Evolutionary conservation across 140 eudicot genomes (phyloP).

Genomic region (Senecio squalidus): DNA sequence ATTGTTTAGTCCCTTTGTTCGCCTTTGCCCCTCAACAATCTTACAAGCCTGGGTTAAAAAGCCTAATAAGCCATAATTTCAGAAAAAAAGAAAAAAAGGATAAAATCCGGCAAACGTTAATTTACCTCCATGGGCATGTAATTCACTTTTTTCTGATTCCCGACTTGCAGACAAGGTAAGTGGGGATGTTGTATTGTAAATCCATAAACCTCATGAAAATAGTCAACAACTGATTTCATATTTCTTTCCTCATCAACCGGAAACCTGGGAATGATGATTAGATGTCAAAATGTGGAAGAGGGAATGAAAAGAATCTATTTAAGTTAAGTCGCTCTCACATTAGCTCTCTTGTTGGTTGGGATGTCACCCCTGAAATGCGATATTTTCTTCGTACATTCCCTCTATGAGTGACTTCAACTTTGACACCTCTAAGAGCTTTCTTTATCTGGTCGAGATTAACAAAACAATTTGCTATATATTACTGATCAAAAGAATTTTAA

Average conservation of each 20-base stretch:
- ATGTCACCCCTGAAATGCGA: constrained; percentile 65
- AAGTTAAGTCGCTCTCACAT: constrained; percentile 39
- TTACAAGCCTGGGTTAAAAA: constrained; percentile 52
- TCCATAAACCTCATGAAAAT: constrained; percentile 66
- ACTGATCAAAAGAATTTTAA: not conserved
- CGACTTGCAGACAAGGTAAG: constrained; percentile 69
- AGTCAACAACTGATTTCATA: constrained; percentile 73
- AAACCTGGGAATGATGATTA: constrained; percentile 33
- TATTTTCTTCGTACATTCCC: constrained; percentile 63
- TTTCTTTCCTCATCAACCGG: constrained; percentile 66
- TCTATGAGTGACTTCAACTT: constrained; percentile 81
- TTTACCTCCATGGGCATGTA: constrained; percentile 81
- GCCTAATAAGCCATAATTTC: not conserved
- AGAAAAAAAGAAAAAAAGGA: not conserved
- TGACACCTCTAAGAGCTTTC: constrained; percentile 70
- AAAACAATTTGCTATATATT: not conserved
- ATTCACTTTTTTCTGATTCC: constrained; percentile 53
- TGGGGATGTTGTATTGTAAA: constrained; percentile 60
- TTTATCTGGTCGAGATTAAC: constrained; percentile 38
- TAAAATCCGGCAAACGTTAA: not conserved
- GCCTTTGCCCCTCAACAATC: constrained; percentile 76
- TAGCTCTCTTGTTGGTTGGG: constrained; percentile 66
- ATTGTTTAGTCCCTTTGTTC: constrained; percentile 57
- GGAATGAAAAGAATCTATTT: no score
- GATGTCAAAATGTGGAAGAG: not conserved